A percentile compares a stretch with the other conserved stretches of the same genome.
phyloP scores from a whole-genome alignment of 2,329 filamentous ascomycete genomes.

The Daldinia sp. region DNA sequence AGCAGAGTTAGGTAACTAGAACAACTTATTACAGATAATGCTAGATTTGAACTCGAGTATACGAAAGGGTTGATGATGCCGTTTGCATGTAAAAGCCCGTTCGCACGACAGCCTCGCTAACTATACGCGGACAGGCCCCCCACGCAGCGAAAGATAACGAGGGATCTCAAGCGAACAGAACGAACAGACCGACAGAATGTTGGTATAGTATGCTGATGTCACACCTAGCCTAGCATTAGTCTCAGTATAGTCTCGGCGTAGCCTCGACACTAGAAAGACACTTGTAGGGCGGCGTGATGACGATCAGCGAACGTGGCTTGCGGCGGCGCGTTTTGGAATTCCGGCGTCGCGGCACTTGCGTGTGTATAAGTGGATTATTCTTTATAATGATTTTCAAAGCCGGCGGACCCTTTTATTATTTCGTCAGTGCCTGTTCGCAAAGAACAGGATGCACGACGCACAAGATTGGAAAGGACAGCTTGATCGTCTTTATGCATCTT shows the following conservation, averaged over 20 bases:
- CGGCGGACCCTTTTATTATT: not conserved
- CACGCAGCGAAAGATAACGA: not conserved
- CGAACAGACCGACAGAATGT: constrained; percentile 1
- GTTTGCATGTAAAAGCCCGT: not conserved
- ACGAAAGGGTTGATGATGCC: not conserved
- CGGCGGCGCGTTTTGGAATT: constrained; percentile 31
- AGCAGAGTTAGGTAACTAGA: not conserved
- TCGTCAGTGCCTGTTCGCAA: not conserved
- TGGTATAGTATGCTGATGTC: constrained; percentile 11
- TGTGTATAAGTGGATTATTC: constrained; percentile 26
- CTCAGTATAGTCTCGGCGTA: not conserved
- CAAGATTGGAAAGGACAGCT: constrained; percentile 24
- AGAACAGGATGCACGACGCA: not conserved
- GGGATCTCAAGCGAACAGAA: not conserved
- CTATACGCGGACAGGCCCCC: not conserved
- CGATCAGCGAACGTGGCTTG: constrained; percentile 33
- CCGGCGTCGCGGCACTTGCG: constrained; percentile 16
- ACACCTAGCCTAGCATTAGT: constrained; percentile 17
- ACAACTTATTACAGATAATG: not conserved
- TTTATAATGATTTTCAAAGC: constrained; percentile 33
- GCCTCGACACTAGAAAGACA: constrained; percentile 14
- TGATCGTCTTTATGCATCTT: constrained; percentile 26
- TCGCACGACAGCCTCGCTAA: not conserved
- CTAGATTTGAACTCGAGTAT: not conserved
- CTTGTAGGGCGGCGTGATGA: constrained; percentile 24